Percentiles rank a stretch among this genome's conserved stretches.
Evolutionary conservation across 805 yeast species (phyloP).

Genomic region (Sungouiella blattae): DNA sequence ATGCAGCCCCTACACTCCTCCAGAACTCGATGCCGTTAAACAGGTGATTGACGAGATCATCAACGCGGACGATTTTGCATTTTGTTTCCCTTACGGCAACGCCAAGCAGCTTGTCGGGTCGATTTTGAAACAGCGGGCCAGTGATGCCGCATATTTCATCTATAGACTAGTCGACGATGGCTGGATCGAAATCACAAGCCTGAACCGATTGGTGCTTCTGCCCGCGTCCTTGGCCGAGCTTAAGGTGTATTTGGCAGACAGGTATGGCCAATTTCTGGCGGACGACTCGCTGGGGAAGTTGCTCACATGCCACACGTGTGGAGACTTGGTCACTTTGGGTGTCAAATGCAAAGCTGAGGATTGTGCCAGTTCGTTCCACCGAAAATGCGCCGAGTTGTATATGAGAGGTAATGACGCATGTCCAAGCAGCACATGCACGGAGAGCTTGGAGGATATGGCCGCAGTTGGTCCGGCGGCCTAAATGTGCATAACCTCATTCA

Average conservation of each 20-base stretch:
- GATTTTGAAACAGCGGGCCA: constrained; percentile 22
- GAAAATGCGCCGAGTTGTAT: constrained; percentile 43
- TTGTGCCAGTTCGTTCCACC: constrained; percentile 45
- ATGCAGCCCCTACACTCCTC: constrained; percentile 31
- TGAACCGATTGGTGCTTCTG: constrained; percentile 35
- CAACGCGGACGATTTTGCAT: constrained; percentile 34
- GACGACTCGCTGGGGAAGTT: constrained; percentile 32
- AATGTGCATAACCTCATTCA: neutral
- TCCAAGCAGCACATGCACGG: constrained; percentile 7
- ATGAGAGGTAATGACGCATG: constrained; percentile 24
- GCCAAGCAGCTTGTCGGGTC: constrained; percentile 30
- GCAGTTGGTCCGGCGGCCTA: constrained; percentile 1
- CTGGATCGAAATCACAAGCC: constrained; percentile 44
- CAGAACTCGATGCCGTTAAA: constrained; percentile 43
- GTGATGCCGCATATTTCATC: constrained; percentile 40
- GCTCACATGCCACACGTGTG: constrained; percentile 48
- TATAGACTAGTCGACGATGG: constrained; percentile 43
- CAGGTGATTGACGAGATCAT: constrained; percentile 45
- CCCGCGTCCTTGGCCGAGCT: constrained; percentile 47
- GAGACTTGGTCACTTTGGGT: constrained; percentile 53
- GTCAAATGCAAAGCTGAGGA: constrained; percentile 17
- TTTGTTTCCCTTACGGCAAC: constrained; percentile 30
- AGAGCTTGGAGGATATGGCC: neutral
- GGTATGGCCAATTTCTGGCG: constrained; percentile 31
- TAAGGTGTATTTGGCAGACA: constrained; percentile 38